phyloP scores from a whole-genome alignment of 1,284 basidiomycete genomes.

The Bjerkandera adusta region DNA sequence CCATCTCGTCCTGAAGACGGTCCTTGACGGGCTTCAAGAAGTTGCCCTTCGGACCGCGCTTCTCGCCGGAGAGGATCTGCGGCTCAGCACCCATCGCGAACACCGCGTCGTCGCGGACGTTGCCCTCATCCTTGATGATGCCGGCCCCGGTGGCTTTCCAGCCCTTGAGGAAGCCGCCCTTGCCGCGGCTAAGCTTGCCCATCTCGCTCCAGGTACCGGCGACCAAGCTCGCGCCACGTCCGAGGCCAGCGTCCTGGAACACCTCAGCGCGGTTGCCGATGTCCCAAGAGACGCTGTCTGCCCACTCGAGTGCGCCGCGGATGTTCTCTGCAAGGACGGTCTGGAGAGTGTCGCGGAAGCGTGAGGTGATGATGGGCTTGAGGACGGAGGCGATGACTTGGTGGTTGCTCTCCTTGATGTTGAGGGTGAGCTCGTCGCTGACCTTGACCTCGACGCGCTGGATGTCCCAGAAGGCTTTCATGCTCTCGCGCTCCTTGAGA shows the following conservation, averaged over 20 bases:
- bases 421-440: slow-evolving; percentile 49
- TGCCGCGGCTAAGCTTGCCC: slow-evolving; percentile 46
- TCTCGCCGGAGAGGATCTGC: slow-evolving; percentile 62
- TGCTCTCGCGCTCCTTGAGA: slow-evolving; percentile 38
- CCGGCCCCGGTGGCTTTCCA: slow-evolving; percentile 61
- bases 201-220: slow-evolving; percentile 66
- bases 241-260: slow-evolving; percentile 60
- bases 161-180: slow-evolving; percentile 37
- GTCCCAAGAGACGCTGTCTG: slow-evolving; percentile 57
- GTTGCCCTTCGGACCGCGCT: slow-evolving; percentile 59
- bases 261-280: slow-evolving; percentile 53
- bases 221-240: slow-evolving; percentile 43
- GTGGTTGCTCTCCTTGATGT: slow-evolving; percentile 60
- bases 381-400: slow-evolving; percentile 56
- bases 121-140: slow-evolving; percentile 47
- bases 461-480: slow-evolving; percentile 51
- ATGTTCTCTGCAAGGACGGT: slow-evolving; percentile 54
- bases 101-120: slow-evolving; percentile 34
- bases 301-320: slow-evolving; percentile 43
- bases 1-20: slow-evolving; percentile 22
- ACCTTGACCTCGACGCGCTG: slow-evolving; percentile 52
- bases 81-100: slow-evolving; percentile 71
- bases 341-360: slow-evolving; percentile 56
- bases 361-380: slow-evolving; percentile 53
- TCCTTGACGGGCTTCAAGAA: slow-evolving; percentile 45